Conservation (phyloP, 2,329 filamentous ascomycete species). For the Trichocomaceae sp. region DNA sequence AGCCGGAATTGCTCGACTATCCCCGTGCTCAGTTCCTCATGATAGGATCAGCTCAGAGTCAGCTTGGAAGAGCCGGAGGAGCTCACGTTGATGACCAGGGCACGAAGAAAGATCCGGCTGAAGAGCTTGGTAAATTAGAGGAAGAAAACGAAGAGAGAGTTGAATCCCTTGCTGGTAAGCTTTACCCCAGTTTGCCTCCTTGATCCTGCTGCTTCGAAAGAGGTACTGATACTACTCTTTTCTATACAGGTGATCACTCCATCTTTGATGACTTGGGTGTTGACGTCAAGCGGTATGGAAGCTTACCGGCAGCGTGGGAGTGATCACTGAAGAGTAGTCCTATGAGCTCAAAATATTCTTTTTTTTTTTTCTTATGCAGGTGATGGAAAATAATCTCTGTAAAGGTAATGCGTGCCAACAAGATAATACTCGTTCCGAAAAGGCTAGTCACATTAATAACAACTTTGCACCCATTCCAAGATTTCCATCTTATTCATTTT, state of each 20-base stretch:
- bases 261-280: conserved; percentile 55
- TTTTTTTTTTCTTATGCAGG: neutral
- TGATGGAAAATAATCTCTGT: neutral
- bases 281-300: conserved; percentile 58
- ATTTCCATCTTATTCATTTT: neutral
- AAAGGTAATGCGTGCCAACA: neutral
- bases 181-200: neutral
- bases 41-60: conserved; percentile 53
- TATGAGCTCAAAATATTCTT: neutral
- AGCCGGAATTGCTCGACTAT: conserved; percentile 68
- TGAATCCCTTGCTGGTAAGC: conserved; percentile 49
- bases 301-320: conserved; percentile 57
- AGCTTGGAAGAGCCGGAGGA: conserved; percentile 29
- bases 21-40: conserved; percentile 70
- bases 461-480: neutral
- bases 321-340: neutral
- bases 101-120: conserved; percentile 57
- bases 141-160: conserved; percentile 66
- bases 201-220: neutral
- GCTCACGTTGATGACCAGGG: conserved; percentile 41
- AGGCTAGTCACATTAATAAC: neutral
- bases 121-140: conserved; percentile 68
- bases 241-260: conserved; percentile 47
- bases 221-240: neutral
- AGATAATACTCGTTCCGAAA: neutral